phyloP scores from a whole-genome alignment of 345 rosid genomes.

The Lepidium aucheri region DNA sequence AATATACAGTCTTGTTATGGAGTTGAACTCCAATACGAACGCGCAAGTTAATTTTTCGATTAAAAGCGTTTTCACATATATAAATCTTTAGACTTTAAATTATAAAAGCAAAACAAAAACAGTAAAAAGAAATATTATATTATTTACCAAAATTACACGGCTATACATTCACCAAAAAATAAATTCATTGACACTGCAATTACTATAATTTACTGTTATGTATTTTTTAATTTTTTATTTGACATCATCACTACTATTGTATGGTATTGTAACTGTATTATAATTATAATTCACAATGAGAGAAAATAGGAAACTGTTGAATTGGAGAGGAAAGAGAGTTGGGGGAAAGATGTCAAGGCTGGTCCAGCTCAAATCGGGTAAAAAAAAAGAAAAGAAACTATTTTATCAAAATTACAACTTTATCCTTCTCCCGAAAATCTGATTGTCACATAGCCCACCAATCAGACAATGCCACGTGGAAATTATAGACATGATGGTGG shows the following conservation, averaged over 20 bases:
- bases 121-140: not conserved
- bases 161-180: not conserved
- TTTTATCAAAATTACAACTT: not conserved
- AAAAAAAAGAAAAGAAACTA: not conserved
- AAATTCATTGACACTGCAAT: not conserved
- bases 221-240: not conserved
- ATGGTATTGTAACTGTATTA: not conserved
- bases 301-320: slow-evolving; percentile 2
- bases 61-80: too few relatives aligned
- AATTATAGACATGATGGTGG: slow-evolving; percentile 24
- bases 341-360: slow-evolving; percentile 22
- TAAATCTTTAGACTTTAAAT: not conserved
- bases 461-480: slow-evolving; percentile 22
- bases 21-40: too few relatives aligned
- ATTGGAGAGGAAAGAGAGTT: slow-evolving; percentile 17
- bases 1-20: too few relatives aligned
- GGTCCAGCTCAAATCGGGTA: slow-evolving; percentile 42
- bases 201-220: not conserved
- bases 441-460: slow-evolving; percentile 22
- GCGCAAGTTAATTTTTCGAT: too few relatives aligned
- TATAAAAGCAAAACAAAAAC: not conserved
- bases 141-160: not conserved
- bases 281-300: not conserved
- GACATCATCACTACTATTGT: slow-evolving; percentile 12
- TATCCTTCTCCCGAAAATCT: slow-evolving; percentile 13